Evolutionary conservation across 2,329 filamentous ascomycete species (phyloP).

Genomic region (Diaporthe humulicola): DNA sequence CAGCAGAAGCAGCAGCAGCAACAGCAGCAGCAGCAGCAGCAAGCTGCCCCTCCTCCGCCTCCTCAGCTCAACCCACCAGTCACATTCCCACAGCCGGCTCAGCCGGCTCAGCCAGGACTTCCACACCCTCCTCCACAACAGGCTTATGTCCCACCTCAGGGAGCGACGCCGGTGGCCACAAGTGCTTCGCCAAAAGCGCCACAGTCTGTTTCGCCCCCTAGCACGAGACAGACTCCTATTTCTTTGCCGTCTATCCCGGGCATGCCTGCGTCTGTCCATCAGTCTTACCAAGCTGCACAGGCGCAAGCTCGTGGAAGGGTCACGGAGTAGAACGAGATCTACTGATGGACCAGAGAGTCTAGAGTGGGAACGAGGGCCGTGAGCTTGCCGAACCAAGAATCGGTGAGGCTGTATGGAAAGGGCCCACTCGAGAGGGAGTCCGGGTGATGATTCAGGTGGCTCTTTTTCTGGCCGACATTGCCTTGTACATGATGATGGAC

Average conservation of each 20-base stretch:
- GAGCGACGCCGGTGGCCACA: neutral
- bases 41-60: constrained; percentile 1
- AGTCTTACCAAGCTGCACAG: constrained; percentile 38
- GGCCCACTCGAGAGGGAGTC: neutral
- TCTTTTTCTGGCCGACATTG: neutral
- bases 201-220: constrained; percentile 22
- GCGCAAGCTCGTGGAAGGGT: constrained; percentile 32
- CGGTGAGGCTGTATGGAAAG: neutral
- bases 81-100: neutral
- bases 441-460: neutral
- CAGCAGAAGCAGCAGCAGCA: constrained; percentile 34
- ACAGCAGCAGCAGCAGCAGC: constrained; percentile 19
- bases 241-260: constrained; percentile 38
- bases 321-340: neutral
- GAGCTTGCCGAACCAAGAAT: neutral
- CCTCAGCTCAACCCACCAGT: constrained; percentile 25
- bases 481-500: neutral
- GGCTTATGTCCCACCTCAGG: constrained; percentile 3
- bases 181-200: constrained; percentile 17
- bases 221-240: constrained; percentile 36
- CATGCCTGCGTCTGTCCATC: constrained; percentile 40
- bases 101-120: neutral
- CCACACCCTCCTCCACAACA: constrained; percentile 11
- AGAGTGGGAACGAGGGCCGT: too few species aligned
- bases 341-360: neutral